Conservation (phyloP, 192 early-diverging fungal species). For the Coemansia sp. region DNA sequence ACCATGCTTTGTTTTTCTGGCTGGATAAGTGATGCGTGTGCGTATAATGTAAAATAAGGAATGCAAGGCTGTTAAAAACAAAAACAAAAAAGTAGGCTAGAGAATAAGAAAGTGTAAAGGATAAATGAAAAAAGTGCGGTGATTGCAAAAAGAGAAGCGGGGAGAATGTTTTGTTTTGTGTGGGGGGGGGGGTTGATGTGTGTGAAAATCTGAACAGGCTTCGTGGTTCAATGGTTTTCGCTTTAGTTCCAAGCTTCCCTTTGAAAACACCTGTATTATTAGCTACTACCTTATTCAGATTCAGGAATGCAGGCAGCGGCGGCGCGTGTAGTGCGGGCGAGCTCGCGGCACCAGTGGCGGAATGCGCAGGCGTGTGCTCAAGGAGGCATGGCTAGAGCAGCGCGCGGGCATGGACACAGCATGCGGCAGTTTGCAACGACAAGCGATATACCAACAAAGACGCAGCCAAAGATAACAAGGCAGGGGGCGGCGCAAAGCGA, state of each 20-base stretch:
- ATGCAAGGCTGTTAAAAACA: background rate
- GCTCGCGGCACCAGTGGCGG: background rate
- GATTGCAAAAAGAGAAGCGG: background rate
- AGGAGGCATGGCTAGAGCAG: background rate
- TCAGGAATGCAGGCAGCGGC: background rate
- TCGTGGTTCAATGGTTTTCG: too few relatives aligned
- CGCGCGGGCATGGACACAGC: background rate
- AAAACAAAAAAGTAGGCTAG: background rate
- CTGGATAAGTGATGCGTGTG: background rate
- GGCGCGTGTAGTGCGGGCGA: background rate
- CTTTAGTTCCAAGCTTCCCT: too few relatives aligned
- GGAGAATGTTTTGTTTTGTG: too few relatives aligned
- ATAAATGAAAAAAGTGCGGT: background rate
- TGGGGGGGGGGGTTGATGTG: too few relatives aligned
- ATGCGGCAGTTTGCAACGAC: conserved; percentile 19
- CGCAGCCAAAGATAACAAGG: conserved; percentile 23
- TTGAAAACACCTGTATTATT: background rate
- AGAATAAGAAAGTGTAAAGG: background rate
- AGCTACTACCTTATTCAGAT: background rate
- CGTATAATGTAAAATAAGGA: background rate
- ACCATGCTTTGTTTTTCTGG: conserved; percentile 16
- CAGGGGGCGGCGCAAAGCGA: background rate
- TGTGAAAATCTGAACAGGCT: too few relatives aligned
- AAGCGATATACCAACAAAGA: conserved; percentile 36
- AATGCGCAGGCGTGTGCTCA: background rate